Evolutionary conservation across 169 alveolate genomes (phyloP).

Genomic region (Neospora caninum): DNA sequence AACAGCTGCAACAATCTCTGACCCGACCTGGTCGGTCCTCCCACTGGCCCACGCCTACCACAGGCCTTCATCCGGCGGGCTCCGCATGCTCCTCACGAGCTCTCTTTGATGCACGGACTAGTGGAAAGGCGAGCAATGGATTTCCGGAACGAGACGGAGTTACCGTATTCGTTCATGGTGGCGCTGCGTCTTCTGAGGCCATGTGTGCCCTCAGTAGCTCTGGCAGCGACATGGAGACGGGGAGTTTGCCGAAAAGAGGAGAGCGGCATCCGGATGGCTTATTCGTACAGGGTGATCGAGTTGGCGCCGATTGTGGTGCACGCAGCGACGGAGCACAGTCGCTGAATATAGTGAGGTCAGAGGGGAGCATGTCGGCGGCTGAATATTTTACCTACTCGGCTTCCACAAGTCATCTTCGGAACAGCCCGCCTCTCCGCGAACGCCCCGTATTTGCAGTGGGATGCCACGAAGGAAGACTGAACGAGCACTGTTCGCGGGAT

Average conservation of each 20-base stretch:
- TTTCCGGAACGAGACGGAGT: background rate
- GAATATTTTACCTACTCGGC: too few species aligned
- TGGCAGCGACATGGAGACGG: background rate
- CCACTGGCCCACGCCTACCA: slow-evolving; percentile 55
- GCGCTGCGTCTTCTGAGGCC: background rate
- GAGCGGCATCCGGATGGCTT: background rate
- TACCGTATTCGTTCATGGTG: background rate
- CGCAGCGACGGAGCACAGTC: too few species aligned
- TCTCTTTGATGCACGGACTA: background rate
- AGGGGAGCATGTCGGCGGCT: too few species aligned
- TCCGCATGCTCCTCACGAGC: background rate
- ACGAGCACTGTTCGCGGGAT: background rate
- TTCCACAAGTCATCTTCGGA: too few species aligned
- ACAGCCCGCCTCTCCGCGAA: background rate
- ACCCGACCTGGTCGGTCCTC: slow-evolving; percentile 39
- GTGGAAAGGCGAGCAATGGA: background rate
- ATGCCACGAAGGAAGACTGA: too few species aligned
- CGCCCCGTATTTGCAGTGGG: background rate
- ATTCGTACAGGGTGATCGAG: too few species aligned
- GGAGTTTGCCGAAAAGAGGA: background rate
- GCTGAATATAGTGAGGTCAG: too few species aligned
- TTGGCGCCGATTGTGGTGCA: too few species aligned
- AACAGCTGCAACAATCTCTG: slow-evolving; percentile 44
- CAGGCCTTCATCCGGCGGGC: slow-evolving; percentile 33
- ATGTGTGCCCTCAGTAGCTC: background rate